Base-by-base conservation (phyloP, 148 eudicot species). In the Vaccinium vitisidaea region DNA sequence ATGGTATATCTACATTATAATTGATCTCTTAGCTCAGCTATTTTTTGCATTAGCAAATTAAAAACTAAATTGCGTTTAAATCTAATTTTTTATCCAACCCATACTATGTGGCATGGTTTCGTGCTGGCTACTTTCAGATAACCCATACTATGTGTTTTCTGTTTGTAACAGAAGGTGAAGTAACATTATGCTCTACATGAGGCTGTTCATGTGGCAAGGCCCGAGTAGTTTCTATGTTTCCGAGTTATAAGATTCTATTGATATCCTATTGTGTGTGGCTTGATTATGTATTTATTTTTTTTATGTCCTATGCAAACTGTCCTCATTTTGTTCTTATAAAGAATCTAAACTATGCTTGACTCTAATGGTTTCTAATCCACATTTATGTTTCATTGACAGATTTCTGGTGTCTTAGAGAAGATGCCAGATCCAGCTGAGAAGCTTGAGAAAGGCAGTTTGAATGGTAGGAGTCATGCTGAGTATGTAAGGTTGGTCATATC, bases 401-500 rank as follows among this genome's bases (percentile, higher is more conserved):
- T 52, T 77, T 69, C 87, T 82, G 84, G 88, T 85, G 75, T 84
- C 86, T 80, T 71, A 21, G 58, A 61, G 83, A 89, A 78, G 89
- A 94, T 90, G 93, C 88, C 87, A 82, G 91, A 86, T 86, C 86
- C 87, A 27, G 71, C 87, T 87, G 91, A 91, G 84, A 55, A 70
- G 71, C 32, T 86, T 27, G 81, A 67, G 52, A 90, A 90, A 83
- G 85, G 87, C 67, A 86, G 87, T 76, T 81, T 27, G 59, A 86
- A 88, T 67, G 85, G 61, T 75, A 90, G 87, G 74, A 90, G 84
- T 59, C 92, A 92, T 80, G 91, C 92, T 83, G 98, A 94, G 86
- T 95, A 92, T 87, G 95, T 87, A 80, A 87, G 94, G 81, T 89
- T 95, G 85, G 92, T 92, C 85, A 86, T 91, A 82, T 85, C 94